These are phyloP conservation scores for Dacryopinax spathularia DNA, from an alignment of 768 basidiomycete genomes.

Conservation along the genomic window DNA sequence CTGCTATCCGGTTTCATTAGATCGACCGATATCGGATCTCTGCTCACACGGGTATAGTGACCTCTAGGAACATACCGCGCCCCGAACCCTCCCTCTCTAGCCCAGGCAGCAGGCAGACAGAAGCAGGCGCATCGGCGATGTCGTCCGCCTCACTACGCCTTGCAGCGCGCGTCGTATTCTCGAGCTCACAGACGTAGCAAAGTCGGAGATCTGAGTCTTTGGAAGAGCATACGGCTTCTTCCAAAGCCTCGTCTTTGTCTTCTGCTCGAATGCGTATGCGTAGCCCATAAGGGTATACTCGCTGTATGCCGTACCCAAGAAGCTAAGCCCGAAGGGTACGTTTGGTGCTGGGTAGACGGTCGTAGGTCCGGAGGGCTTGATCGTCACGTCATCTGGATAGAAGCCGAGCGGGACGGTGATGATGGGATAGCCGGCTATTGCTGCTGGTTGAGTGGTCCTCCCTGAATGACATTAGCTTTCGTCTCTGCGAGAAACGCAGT, in stretches of 20 bases:
- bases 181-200: conserved; percentile 12
- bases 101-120: background rate
- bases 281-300: conserved; percentile 44
- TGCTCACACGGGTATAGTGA: no score
- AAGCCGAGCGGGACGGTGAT: conserved; percentile 36
- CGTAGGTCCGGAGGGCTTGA: conserved; percentile 25
- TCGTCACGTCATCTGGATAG: conserved; percentile 32
- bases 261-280: conserved; percentile 53
- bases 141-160: background rate
- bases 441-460: conserved; percentile 26
- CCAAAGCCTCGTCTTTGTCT: conserved; percentile 37
- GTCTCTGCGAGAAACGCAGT: background rate
- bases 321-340: conserved; percentile 47
- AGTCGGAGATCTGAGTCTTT: conserved; percentile 34
- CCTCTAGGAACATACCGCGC: no score
- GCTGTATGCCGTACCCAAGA: conserved; percentile 47
- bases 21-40: no score
- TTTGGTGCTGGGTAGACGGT: conserved; percentile 40
- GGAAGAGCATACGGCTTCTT: conserved; percentile 36
- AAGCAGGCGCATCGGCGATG: background rate
- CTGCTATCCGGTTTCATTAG: no score
- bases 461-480: conserved; percentile 10
- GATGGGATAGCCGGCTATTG: conserved; percentile 53
- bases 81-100: no score
- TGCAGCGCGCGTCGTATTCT: background rate